Evolutionary conservation across 352 stramenopile species (phyloP), one percentile per base, ranked within the genome.

Genomic region (Pythium phragmiticola): DNA sequence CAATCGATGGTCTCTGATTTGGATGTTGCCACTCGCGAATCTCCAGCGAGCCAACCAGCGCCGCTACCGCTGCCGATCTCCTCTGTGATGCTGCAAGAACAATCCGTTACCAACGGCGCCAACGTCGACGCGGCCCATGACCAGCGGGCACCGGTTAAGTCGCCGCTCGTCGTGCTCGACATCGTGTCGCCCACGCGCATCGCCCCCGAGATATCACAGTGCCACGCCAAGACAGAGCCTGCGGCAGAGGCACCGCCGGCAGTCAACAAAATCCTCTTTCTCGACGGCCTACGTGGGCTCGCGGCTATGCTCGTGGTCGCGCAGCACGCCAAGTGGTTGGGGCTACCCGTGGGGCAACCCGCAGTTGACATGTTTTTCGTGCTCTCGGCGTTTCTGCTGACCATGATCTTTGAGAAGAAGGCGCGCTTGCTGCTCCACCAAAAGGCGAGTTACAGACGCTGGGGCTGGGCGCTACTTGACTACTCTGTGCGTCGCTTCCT

Each of bases 341-440:
- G 76, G 42, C 17, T 77, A 7, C 74, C 78, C 55, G 43, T 81
- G 23, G 77, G 77, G 14, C 63, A 59, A 28, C 57, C 74, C 2
- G 74, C 67, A 3, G 75, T 86, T 26, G 74, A 86, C 63, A 69
- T 63, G 43, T 86, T 86, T 60, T 86, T 86, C 50, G 77, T 86
- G 23, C 54, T 86, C 41, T 86, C 77, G 30, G 74, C 73, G 21
- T 85, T 80, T 45, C 57, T 84, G 21, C 67, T 84, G 4, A 84
- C 74, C 49, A 78, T 77, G 72, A 72, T 82, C n/a, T 77, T 82
- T 47, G 79, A 81, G 60, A 74, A 72, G 55, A 86, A 81, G 60
- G 69, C 59, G 34, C 65, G 70, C 26, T 46, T 61, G 16, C 63
- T 83, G 58, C 26, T 76, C 3, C 52, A 63, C 26, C 65, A 72